Evolutionary conservation across 2,329 filamentous ascomycete species (phyloP).

Genomic region (Grosmannia huntii): DNA sequence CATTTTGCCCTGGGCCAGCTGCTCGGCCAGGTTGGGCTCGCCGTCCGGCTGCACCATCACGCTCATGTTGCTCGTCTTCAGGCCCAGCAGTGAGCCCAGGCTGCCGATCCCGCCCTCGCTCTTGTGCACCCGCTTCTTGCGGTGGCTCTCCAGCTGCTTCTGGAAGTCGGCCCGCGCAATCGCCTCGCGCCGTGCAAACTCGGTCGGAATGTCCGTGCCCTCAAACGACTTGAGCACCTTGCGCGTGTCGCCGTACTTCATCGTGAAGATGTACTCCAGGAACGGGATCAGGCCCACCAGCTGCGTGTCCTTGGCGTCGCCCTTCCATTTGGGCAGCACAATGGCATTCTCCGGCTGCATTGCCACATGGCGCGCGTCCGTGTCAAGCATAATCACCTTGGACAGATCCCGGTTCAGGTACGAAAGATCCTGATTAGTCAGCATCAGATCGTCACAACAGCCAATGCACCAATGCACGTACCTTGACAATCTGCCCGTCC

Average conservation of each 20-base stretch:
- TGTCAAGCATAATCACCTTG: conserved; percentile 92
- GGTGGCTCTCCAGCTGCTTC: conserved; percentile 58
- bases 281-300: conserved; percentile 87
- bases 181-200: conserved; percentile 82
- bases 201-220: conserved; percentile 74
- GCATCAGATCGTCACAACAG: too few relatives aligned
- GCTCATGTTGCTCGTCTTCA: conserved; percentile 58
- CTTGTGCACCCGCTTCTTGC: conserved; percentile 44
- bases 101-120: conserved; percentile 47
- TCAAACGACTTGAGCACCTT: conserved; percentile 79
- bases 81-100: conserved; percentile 59
- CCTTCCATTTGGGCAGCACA: conserved; percentile 79
- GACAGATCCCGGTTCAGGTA: conserved; percentile 93
- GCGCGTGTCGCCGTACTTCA: conserved; percentile 81
- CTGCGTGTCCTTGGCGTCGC: conserved; percentile 68
- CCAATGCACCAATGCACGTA: too few relatives aligned
- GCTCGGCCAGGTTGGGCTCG: conserved; percentile 59
- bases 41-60: conserved; percentile 49
- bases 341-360: conserved; percentile 96
- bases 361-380: conserved; percentile 66
- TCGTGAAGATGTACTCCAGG: conserved; percentile 91
- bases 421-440: conserved; percentile 63
- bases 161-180: conserved; percentile 76
- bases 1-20: conserved; percentile 89
- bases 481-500: conserved; percentile 93